Conservation (phyloP, 1,284 basidiomycete species). For the Inonotus obliquus region DNA sequence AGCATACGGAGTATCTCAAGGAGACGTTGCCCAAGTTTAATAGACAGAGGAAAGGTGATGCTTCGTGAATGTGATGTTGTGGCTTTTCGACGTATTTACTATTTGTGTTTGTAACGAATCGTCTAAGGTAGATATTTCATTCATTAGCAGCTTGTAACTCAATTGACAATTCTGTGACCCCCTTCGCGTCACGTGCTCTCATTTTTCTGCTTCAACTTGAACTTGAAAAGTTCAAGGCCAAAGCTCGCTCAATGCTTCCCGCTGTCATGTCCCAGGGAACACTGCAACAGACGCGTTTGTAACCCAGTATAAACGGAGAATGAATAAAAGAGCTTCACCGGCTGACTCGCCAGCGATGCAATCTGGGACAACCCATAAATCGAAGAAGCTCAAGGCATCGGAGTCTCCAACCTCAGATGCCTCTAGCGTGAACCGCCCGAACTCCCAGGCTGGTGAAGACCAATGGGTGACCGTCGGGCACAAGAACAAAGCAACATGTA, state of each 20-base stretch:
- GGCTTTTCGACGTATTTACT: not conserved
- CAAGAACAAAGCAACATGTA: not conserved
- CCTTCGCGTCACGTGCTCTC: too few relatives aligned
- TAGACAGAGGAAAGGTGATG: constrained; percentile 59
- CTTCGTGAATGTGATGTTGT: not conserved
- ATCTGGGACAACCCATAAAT: not conserved
- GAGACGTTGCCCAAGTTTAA: constrained; percentile 92
- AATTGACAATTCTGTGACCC: too few relatives aligned
- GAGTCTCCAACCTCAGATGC: not conserved
- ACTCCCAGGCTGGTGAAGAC: not conserved
- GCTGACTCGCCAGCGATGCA: not conserved
- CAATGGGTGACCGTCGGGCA: not conserved
- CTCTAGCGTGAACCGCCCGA: not conserved
- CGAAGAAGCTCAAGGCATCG: constrained; percentile 7
- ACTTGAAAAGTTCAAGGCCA: too few relatives aligned
- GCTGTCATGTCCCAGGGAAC: not conserved
- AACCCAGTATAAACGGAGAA: not conserved
- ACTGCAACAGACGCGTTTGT: not conserved
- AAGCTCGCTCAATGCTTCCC: not conserved
- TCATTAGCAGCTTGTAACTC: too few relatives aligned
- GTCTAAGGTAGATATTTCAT: too few relatives aligned
- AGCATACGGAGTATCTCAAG: constrained; percentile 86
- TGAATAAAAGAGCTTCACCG: not conserved
- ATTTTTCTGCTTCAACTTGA: too few relatives aligned
- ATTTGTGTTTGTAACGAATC: not conserved